Conservation (phyloP, 2,329 filamentous ascomycete genomes). For the Tricladium varicosporioides region DNA sequence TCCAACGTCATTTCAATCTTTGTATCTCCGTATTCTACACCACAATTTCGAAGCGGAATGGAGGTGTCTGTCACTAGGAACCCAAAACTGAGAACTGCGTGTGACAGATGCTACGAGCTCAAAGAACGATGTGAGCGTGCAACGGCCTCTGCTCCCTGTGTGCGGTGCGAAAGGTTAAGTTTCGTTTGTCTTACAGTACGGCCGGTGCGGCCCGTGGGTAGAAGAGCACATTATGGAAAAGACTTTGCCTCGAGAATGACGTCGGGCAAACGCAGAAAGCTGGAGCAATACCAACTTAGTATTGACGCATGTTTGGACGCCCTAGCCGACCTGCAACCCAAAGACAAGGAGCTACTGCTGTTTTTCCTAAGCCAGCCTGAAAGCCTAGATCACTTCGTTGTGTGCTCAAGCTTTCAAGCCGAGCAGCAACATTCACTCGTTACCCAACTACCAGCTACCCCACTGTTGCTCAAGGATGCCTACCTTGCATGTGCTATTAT, state of each 20-base stretch:
- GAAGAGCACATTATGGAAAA: conserved; percentile 18
- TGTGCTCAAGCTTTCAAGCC: conserved; percentile 25
- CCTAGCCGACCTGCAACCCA: conserved; percentile 11
- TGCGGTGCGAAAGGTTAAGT: conserved; percentile 21
- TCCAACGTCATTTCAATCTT: too few species aligned
- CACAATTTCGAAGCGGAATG: too few species aligned
- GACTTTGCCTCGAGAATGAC: not conserved
- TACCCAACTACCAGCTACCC: conserved; percentile 16
- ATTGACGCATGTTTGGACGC: conserved; percentile 4
- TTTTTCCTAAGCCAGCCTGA: conserved; percentile 25
- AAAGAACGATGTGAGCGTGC: conserved; percentile 24
- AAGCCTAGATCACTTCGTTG: conserved; percentile 23
- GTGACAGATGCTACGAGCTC: conserved; percentile 28
- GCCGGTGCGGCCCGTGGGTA: conserved; percentile 18
- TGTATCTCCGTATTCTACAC: too few species aligned
- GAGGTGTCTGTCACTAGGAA: too few species aligned
- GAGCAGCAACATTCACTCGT: conserved; percentile 20
- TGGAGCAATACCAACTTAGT: too few species aligned
- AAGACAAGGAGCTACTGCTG: conserved; percentile 26
- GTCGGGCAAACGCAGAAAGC: not conserved
- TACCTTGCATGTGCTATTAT: conserved; percentile 29
- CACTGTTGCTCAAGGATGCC: conserved; percentile 29
- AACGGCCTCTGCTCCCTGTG: conserved; percentile 12
- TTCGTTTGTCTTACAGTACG: conserved; percentile 22
- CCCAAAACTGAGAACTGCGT: conserved; percentile 18